These are phyloP conservation scores for Cinnamomum chago DNA, from an alignment of 164 flowering plant genomes.

Conservation along the genomic window DNA sequence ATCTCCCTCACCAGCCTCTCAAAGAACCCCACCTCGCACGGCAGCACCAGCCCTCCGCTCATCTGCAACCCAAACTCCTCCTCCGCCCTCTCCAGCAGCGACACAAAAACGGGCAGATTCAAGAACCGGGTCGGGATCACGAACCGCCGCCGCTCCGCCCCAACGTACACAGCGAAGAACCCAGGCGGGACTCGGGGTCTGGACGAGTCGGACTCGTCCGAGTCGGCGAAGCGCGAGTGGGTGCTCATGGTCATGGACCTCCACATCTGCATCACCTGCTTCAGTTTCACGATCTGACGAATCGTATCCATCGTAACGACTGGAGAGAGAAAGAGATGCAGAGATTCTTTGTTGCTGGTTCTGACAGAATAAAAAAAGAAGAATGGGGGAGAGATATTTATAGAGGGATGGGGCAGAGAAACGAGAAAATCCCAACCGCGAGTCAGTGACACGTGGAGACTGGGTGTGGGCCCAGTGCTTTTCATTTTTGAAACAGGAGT, in stretches of 20 bases:
- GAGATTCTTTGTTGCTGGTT: neutral
- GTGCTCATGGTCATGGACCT: conserved; percentile 22
- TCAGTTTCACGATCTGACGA: conserved; percentile 40
- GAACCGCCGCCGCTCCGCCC: conserved; percentile 27
- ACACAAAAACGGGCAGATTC: conserved; percentile 28
- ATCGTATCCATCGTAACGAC: conserved; percentile 23
- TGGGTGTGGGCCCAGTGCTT: too few relatives aligned
- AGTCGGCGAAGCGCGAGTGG: conserved; percentile 1
- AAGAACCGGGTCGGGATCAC: conserved; percentile 35
- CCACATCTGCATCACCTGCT: conserved; percentile 41
- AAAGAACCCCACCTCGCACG: conserved; percentile 38
- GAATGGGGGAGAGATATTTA: neutral
- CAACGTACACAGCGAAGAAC: conserved; percentile 35
- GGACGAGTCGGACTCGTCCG: conserved; percentile 14
- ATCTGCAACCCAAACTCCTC: conserved; percentile 35
- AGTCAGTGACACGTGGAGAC: too few relatives aligned
- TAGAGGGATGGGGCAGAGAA: too few relatives aligned
- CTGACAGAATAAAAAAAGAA: too few relatives aligned
- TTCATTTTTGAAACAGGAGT: too few relatives aligned
- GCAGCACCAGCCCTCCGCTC: conserved; percentile 32
- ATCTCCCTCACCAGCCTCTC: conserved; percentile 21
- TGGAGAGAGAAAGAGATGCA: neutral
- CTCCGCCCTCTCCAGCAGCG: conserved; percentile 26
- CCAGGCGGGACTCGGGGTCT: conserved; percentile 19
- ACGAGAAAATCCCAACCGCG: too few relatives aligned